A percentile compares a stretch with the other conserved stretches of the same genome.
phyloP scores from a whole-genome alignment of 2,329 filamentous ascomycete species.

The Aspergillus quadrilineatus region DNA sequence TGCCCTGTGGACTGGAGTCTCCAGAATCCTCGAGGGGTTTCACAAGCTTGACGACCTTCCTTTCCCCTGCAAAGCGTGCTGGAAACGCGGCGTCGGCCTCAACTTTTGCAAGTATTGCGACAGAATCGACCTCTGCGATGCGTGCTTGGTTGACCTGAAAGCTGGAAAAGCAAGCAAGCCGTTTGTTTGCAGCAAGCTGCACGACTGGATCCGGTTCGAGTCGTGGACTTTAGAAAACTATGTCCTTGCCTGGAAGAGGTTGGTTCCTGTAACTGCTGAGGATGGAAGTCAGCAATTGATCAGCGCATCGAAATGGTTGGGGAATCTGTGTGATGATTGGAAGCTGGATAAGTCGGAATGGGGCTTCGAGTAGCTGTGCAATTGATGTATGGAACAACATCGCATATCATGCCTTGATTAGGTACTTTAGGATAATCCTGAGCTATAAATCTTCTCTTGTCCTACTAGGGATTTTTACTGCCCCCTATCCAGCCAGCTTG shows the following conservation, averaged over 20 bases:
- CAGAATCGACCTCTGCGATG: neutral
- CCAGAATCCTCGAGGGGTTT: neutral
- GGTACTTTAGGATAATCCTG: no score
- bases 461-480: no score
- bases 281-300: neutral
- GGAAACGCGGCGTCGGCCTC: neutral
- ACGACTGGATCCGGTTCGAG: neutral
- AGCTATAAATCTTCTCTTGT: no score
- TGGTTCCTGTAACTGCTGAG: neutral
- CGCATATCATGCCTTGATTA: no score
- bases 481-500: no score
- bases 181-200: neutral
- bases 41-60: neutral
- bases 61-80: neutral
- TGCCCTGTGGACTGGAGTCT: neutral
- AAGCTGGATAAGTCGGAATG: conserved; percentile 6
- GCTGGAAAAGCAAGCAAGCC: neutral
- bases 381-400: neutral
- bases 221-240: neutral
- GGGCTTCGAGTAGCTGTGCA: conserved; percentile 1
- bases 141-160: neutral
- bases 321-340: conserved; percentile 8
- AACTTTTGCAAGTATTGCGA: neutral
- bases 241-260: neutral
- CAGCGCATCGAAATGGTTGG: neutral